phyloP scores from a whole-genome alignment of 2,329 filamentous ascomycete genomes.

The Plenodomus biglobosus region DNA sequence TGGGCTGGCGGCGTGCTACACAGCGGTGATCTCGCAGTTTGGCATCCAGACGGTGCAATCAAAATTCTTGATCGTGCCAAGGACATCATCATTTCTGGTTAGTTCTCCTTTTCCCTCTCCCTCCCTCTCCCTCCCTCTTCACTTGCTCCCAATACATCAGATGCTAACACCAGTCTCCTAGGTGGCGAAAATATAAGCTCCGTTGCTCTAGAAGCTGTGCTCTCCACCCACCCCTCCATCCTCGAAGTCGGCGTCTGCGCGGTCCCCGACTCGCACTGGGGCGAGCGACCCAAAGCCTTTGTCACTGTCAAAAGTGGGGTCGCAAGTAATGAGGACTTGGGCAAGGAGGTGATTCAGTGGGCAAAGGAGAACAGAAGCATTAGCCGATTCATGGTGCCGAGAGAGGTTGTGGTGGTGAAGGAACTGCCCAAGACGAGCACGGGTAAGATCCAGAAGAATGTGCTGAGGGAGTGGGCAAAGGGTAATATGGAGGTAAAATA shows the following conservation, averaged over 20 bases:
- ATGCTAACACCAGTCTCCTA: slow-evolving; percentile 38
- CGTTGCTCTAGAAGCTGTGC: slow-evolving; percentile 85
- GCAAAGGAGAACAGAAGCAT: slow-evolving; percentile 78
- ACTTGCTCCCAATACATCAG: too few relatives aligned
- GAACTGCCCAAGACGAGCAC: slow-evolving; percentile 97
- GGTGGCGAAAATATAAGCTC: slow-evolving; percentile 97
- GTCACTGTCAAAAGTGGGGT: slow-evolving; percentile 68
- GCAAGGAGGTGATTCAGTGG: slow-evolving; percentile 79
- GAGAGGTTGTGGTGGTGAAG: slow-evolving; percentile 73
- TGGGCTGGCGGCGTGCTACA: slow-evolving; percentile 86
- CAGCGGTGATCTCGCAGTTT: slow-evolving; percentile 89
- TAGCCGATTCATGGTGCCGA: slow-evolving; percentile 83
- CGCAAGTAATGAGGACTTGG: slow-evolving; percentile 57
- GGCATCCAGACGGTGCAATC: slow-evolving; percentile 85
- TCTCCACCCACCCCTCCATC: slow-evolving; percentile 83
- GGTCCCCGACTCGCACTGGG: slow-evolving; percentile 87
- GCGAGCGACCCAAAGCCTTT: slow-evolving; percentile 93
- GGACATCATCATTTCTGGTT: slow-evolving; percentile 96
- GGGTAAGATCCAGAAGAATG: slow-evolving; percentile 95
- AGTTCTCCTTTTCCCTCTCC: slow-evolving; percentile 23
- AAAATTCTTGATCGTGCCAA: slow-evolving; percentile 94
- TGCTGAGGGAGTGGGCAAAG: slow-evolving; percentile 82
- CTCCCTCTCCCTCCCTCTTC: background rate
- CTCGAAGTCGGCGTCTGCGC: slow-evolving; percentile 91
- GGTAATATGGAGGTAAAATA: slow-evolving; percentile 31